phyloP scores from a whole-genome alignment of 2,329 filamentous ascomycete genomes.

The Nemania sp. region DNA sequence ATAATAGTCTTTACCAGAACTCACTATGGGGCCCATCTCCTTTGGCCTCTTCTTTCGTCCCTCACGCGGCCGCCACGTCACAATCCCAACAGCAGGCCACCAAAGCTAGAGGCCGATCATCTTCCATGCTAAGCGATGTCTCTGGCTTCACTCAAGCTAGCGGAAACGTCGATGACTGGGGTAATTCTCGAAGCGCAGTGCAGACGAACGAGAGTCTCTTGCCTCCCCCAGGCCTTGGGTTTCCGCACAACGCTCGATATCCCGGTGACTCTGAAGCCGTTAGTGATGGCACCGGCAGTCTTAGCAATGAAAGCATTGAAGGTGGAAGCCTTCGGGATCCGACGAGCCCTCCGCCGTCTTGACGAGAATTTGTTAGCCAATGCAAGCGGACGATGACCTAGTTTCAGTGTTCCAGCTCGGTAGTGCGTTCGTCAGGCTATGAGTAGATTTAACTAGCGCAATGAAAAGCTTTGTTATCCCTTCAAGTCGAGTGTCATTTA shows the following conservation, averaged over 20 bases:
- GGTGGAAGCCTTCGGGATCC: slow-evolving; percentile 64
- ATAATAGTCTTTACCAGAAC: slow-evolving; percentile 50
- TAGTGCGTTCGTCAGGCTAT: slow-evolving; percentile 22
- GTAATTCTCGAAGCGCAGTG: slow-evolving; percentile 39
- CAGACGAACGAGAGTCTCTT: slow-evolving; percentile 38
- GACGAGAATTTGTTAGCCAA: slow-evolving; percentile 6
- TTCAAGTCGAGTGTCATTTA: slow-evolving; percentile 2
- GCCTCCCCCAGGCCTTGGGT: slow-evolving; percentile 46
- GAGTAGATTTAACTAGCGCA: slow-evolving; percentile 44
- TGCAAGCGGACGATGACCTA: slow-evolving; percentile 1
- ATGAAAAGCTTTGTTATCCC: slow-evolving; percentile 47
- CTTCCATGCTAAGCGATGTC: slow-evolving; percentile 74
- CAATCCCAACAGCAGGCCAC: slow-evolving; percentile 46
- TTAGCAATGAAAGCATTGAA: slow-evolving; percentile 59
- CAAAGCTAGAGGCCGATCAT: slow-evolving; percentile 68
- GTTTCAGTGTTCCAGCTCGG: slow-evolving; percentile 19
- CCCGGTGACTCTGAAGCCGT: slow-evolving; percentile 47
- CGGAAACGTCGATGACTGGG: slow-evolving; percentile 60
- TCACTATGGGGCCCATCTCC: slow-evolving; percentile 52
- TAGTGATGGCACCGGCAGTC: slow-evolving; percentile 55
- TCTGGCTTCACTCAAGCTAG: slow-evolving; percentile 75
- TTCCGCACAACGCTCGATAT: slow-evolving; percentile 46
- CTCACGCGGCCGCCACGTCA: slow-evolving; percentile 50
- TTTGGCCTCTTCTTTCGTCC: slow-evolving; percentile 55
- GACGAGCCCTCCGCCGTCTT: slow-evolving; percentile 59